Percentiles rank a stretch among this genome's conserved stretches.
Conservation (phyloP, 2,329 filamentous ascomycete species). For the Colletotrichum brevisporum region DNA sequence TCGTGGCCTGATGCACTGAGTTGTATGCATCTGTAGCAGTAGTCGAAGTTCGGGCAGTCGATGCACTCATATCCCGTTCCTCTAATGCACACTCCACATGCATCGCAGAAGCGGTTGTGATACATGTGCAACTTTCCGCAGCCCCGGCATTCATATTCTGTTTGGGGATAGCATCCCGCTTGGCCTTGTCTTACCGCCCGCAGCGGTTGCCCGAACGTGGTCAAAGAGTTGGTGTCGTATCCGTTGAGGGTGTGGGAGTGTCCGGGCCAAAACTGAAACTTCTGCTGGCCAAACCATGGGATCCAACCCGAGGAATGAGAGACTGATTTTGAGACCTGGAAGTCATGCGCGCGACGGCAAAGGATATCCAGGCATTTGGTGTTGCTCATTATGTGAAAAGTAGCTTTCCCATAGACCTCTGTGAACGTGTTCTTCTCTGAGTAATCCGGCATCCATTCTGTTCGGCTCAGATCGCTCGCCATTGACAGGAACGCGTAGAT, state of each 20-base stretch:
- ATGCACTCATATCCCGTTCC: background rate
- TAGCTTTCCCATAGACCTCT: background rate
- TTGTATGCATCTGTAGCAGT: background rate
- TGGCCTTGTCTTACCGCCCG: background rate
- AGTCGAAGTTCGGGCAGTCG: background rate
- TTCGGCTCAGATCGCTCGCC: slow-evolving; percentile 6
- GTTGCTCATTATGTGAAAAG: background rate
- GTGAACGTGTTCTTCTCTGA: background rate
- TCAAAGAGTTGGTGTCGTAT: background rate
- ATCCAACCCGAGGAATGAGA: background rate
- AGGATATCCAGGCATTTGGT: background rate
- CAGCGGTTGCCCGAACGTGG: background rate
- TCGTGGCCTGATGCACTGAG: no score
- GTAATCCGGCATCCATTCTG: background rate
- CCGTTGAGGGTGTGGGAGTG: background rate
- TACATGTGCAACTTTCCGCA: no score
- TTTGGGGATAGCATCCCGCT: no score
- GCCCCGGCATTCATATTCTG: no score
- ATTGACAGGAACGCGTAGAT: slow-evolving; percentile 21
- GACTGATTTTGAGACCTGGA: no score
- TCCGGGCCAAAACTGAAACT: background rate
- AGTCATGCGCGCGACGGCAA: background rate
- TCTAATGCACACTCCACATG: no score
- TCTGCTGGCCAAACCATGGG: background rate
- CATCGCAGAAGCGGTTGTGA: no score